Evolutionary conservation across 345 rosid genomes (phyloP).

Genomic region (Jatropha curcas): DNA sequence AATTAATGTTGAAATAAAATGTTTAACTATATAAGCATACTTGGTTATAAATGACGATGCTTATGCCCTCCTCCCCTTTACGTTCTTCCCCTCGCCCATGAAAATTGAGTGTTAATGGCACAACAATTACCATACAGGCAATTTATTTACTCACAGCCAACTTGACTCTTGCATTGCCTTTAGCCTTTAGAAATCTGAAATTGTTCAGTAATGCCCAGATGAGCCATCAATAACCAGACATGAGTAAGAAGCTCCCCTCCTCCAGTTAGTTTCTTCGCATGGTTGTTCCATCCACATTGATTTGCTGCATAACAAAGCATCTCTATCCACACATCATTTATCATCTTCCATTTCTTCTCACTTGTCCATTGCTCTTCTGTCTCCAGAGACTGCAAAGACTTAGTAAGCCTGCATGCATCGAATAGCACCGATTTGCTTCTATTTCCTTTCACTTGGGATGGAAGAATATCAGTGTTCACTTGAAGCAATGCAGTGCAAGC

Average conservation of each 20-base stretch:
- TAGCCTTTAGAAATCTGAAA: constrained; percentile 7
- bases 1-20: no score
- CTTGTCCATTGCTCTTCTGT: constrained; percentile 3
- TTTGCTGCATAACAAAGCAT: constrained; percentile 24
- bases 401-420: constrained; percentile 38
- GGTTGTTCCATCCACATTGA: constrained; percentile 12
- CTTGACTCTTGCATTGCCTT: constrained; percentile 7
- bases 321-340: constrained; percentile 21
- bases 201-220: constrained; percentile 18
- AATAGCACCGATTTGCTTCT: constrained; percentile 39
- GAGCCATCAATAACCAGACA: constrained; percentile 19
- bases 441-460: constrained; percentile 41
- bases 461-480: constrained; percentile 22
- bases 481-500: constrained; percentile 25
- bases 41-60: no score
- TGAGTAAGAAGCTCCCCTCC: constrained; percentile 29
- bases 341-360: constrained; percentile 18
- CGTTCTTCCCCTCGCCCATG: no score
- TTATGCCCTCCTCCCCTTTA: no score
- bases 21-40: no score
- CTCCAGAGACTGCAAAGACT: constrained; percentile 23
- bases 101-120: not conserved
- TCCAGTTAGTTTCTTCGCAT: constrained; percentile 5
- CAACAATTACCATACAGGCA: no score
- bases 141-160: not conserved